phyloP scores from a whole-genome alignment of 176 grass and related monocot genomes.

The Rhipidocladum racemiflorum region DNA sequence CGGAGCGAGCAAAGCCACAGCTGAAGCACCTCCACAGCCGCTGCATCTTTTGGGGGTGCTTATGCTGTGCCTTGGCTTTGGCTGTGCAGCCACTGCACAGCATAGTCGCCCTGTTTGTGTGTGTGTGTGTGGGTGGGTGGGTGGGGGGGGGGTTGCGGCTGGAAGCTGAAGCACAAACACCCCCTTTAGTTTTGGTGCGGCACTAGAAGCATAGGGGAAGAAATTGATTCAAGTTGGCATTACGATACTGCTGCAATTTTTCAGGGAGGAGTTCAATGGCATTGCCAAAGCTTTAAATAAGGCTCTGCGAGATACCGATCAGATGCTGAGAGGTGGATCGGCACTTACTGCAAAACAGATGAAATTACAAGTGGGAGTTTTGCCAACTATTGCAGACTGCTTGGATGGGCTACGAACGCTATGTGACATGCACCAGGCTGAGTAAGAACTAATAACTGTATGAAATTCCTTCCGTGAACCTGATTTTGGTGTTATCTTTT shows the following conservation, averaged over 20 bases:
- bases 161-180: too few relatives aligned
- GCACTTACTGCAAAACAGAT: slow-evolving; percentile 50
- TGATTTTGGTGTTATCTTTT: neutral
- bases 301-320: slow-evolving; percentile 52
- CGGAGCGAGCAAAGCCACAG: too few relatives aligned
- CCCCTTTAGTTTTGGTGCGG: neutral
- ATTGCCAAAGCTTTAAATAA: slow-evolving; percentile 60
- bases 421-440: slow-evolving; percentile 61
- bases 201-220: neutral
- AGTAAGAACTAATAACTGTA: slow-evolving; percentile 50
- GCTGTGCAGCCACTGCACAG: too few relatives aligned
- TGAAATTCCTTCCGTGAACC: neutral
- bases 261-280: slow-evolving; percentile 63
- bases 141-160: too few relatives aligned
- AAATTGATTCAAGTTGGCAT: neutral
- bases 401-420: slow-evolving; percentile 59
- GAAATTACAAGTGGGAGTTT: slow-evolving; percentile 68
- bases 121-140: too few relatives aligned
- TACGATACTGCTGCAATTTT: slow-evolving; percentile 15
- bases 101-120: too few relatives aligned
- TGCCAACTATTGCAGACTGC: slow-evolving; percentile 63
- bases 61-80: too few relatives aligned
- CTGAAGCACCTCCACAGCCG: too few relatives aligned
- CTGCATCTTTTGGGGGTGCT: too few relatives aligned
- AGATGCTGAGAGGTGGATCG: slow-evolving; percentile 64